These are phyloP conservation scores for Stagonosporopsis cucurbitacearum DNA, from an alignment of 2,329 filamentous ascomycete genomes.

Conservation along the genomic window DNA sequence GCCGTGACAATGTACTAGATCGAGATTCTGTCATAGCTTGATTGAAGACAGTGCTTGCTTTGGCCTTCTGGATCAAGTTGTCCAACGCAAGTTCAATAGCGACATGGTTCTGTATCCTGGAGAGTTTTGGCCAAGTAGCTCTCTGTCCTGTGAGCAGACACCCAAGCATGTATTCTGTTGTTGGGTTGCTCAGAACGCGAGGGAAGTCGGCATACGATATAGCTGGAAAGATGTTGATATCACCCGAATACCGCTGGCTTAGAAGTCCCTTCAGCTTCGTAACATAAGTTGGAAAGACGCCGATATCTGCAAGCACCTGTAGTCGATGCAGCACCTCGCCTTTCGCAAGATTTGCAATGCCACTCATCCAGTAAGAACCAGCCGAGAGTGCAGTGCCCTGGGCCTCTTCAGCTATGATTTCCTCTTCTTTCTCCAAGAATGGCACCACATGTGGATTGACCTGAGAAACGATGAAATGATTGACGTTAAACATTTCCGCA, in stretches of 20 bases:
- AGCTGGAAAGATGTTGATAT: constrained; percentile 91
- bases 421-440: constrained; percentile 79
- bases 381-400: constrained; percentile 47
- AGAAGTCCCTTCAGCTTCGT: constrained; percentile 82
- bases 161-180: constrained; percentile 81
- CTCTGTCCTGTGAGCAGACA: constrained; percentile 79
- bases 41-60: constrained; percentile 73
- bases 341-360: constrained; percentile 74
- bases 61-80: constrained; percentile 71
- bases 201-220: constrained; percentile 77
- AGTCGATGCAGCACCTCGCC: constrained; percentile 82
- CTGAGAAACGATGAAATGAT: constrained; percentile 97
- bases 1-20: constrained; percentile 33
- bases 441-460: constrained; percentile 94
- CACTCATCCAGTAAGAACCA: constrained; percentile 67
- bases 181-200: constrained; percentile 82
- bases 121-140: constrained; percentile 90
- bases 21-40: constrained; percentile 61
- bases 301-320: constrained; percentile 79
- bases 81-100: constrained; percentile 88
- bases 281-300: constrained; percentile 77
- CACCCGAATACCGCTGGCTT: constrained; percentile 89
- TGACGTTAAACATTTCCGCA: constrained; percentile 96
- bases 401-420: constrained; percentile 49
- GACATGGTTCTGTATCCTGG: constrained; percentile 83